These are phyloP conservation scores for Penicillium cosmopolitanum DNA, from an alignment of 495 filamentous ascomycete species.

Conservation along the genomic window DNA sequence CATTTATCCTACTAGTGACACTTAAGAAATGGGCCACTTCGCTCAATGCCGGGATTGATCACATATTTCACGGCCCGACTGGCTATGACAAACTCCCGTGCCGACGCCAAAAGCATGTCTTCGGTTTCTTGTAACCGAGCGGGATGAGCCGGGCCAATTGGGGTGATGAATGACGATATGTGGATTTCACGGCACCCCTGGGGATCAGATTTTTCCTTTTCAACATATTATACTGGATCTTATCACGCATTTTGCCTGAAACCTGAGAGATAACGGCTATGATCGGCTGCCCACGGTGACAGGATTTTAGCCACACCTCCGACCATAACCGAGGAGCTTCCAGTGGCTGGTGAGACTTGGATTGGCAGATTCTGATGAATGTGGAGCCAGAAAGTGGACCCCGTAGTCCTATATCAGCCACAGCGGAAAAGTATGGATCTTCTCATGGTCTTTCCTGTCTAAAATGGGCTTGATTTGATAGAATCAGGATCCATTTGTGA, in stretches of 20 bases:
- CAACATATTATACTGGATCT: too few relatives aligned
- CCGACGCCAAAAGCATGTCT: not conserved
- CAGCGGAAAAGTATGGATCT: constrained; percentile 25
- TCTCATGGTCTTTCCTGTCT: not conserved
- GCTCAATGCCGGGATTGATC: too few relatives aligned
- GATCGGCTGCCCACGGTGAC: constrained; percentile 12
- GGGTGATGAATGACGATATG: too few relatives aligned
- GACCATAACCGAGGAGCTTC: constrained; percentile 8
- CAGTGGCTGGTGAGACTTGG: not conserved
- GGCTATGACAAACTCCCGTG: too few relatives aligned
- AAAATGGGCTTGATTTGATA: not conserved
- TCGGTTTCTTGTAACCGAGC: not conserved
- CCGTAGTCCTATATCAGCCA: constrained; percentile 3
- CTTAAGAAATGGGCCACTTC: too few relatives aligned
- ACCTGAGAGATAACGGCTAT: constrained; percentile 15
- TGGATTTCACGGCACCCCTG: not conserved
- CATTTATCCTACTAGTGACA: too few relatives aligned
- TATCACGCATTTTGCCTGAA: too few relatives aligned
- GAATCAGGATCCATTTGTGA: constrained; percentile 10
- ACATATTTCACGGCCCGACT: too few relatives aligned
- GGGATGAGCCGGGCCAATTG: not conserved
- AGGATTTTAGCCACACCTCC: constrained; percentile 5
- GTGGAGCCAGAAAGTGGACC: constrained; percentile 6
- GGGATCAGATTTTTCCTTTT: constrained; percentile 1
- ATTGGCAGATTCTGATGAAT: not conserved